phyloP scores from a whole-genome alignment of 1,284 basidiomycete species.

The Sanghuangporus sanghuang region DNA sequence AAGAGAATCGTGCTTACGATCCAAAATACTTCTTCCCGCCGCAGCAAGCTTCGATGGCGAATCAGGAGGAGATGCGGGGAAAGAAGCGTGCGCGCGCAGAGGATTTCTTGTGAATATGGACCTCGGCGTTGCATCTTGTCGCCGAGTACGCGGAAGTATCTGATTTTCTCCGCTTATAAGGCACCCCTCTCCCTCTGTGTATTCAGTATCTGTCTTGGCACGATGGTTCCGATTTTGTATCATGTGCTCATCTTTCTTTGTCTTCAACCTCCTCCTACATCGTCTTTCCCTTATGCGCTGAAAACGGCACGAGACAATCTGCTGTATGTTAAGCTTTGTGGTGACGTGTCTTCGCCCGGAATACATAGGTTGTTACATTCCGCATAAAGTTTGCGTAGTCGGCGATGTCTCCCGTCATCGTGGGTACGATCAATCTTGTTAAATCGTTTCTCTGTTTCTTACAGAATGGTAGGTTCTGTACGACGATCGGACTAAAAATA shows the following conservation, averaged over 20 bases:
- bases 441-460: too few relatives aligned
- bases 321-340: background rate
- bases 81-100: constrained; percentile 76
- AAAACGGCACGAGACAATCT: background rate
- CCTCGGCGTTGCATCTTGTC: background rate
- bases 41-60: constrained; percentile 22
- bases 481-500: background rate
- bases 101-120: constrained; percentile 53
- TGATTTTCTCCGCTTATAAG: too few relatives aligned
- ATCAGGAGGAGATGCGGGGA: constrained; percentile 55
- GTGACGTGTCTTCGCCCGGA: background rate
- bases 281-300: background rate
- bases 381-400: too few relatives aligned
- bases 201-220: background rate
- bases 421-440: too few relatives aligned
- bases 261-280: background rate
- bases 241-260: background rate
- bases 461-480: background rate
- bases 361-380: too few relatives aligned
- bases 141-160: background rate
- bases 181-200: constrained; percentile 2
- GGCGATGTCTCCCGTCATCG: too few relatives aligned
- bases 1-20: constrained; percentile 76
- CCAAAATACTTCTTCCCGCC: constrained; percentile 62
- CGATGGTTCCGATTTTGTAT: background rate